These are phyloP conservation scores for Aspergillus ellipticus DNA, from an alignment of 495 filamentous ascomycete genomes.

Conservation along the genomic window DNA sequence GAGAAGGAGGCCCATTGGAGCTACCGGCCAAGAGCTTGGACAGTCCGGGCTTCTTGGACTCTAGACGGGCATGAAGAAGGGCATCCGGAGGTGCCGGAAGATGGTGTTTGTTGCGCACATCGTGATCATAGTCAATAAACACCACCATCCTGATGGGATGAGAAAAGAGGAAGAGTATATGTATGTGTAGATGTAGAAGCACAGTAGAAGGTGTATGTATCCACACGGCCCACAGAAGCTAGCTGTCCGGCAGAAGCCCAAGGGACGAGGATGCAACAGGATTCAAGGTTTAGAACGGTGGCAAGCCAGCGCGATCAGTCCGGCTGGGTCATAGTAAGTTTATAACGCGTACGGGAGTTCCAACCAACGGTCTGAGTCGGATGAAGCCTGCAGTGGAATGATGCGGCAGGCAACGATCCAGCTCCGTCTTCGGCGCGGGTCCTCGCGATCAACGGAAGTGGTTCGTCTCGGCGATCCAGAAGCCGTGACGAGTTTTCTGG, in stretches of 20 bases:
- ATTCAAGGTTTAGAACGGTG: neutral
- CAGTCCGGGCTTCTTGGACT: constrained; percentile 21
- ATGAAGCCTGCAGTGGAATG: constrained; percentile 23
- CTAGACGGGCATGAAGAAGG: constrained; percentile 14
- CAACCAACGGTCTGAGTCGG: neutral
- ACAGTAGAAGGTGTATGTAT: too few relatives aligned
- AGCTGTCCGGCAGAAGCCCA: neutral
- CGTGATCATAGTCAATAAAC: constrained; percentile 43
- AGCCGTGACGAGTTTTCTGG: constrained; percentile 15
- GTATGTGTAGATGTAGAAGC: neutral
- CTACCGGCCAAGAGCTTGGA: constrained; percentile 23
- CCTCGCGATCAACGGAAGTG: constrained; percentile 10
- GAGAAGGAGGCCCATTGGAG: constrained; percentile 1
- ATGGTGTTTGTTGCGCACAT: constrained; percentile 27
- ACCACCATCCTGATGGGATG: constrained; percentile 38
- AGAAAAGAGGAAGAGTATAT: neutral
- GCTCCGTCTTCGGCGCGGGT: constrained; percentile 29
- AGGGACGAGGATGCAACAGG: neutral
- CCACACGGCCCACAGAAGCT: neutral
- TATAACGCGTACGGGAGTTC: neutral
- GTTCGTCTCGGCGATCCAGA: constrained; percentile 19
- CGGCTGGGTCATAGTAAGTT: constrained; percentile 8
- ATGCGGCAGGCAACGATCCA: constrained; percentile 22
- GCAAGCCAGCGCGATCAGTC: neutral
- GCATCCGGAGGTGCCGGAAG: constrained; percentile 15